Evolutionary conservation across 2,329 filamentous ascomycete genomes (phyloP), one percentile per base, ranked within the genome.

Genomic region (Leptographium galeiforme): DNA sequence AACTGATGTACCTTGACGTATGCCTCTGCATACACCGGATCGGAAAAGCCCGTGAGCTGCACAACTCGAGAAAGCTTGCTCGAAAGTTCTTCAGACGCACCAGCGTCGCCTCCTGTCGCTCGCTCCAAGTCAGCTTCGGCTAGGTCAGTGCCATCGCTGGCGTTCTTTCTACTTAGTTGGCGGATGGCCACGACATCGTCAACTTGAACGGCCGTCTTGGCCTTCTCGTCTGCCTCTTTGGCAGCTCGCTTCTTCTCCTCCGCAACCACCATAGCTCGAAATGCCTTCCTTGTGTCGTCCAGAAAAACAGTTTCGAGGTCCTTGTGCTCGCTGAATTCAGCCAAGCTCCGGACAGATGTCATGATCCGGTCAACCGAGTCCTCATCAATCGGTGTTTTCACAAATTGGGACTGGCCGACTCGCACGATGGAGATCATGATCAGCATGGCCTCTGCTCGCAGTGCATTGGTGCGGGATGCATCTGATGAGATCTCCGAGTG

Each of bases 401-500:
- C 93, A 61, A 98, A 98, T 59, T 95, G 89, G n/a, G 91, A 97
- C 70, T 98, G 93, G 43, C 93, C 93, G 56, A 96, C 93, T 50
- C 93, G 89, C 60, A 98, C 89, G 61, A 98, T 94, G 6, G 93
- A 97, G 62, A 98, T 95, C 90, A 97, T 95, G 66, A 98, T 97
- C 52, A 98, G 78, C 93, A 98, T 98, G 46, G 93, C 93, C 69
- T 98, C 93, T 4, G 93, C 93, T 50, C 89, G 85, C 32, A 98
- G 78, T 34, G 91, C 90, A 62, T 98, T 98, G 34, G 91, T 97
- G 41, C 93, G 85, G 45, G 87, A 87, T 45, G 77, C 70, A 62
- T 96, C 91, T 30, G 85, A 74, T 1, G 91, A 96, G 56, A 97
- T 90, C 65, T 97, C 90, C 2, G 89, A 86, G 67, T 97, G 89